These are phyloP conservation scores for Bertia moriformis DNA, from an alignment of 2,329 filamentous ascomycete genomes.

Conservation along the genomic window DNA sequence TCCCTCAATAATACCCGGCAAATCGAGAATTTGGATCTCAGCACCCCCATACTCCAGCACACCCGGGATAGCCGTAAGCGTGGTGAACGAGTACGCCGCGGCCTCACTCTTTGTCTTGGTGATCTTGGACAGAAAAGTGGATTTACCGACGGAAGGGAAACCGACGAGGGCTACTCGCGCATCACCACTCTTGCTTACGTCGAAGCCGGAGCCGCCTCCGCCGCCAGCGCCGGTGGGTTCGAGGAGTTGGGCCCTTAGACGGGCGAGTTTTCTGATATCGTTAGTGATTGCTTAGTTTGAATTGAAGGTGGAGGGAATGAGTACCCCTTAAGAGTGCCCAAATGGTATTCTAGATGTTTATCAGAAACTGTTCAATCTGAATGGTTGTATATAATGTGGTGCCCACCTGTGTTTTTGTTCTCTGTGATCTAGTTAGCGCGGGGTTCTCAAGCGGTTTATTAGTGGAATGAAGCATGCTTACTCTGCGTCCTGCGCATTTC, in stretches of 20 bases:
- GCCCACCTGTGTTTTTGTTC: slow-evolving; percentile 94
- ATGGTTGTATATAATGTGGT: neutral
- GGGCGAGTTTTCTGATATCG: slow-evolving; percentile 69
- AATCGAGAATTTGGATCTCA: slow-evolving; percentile 93
- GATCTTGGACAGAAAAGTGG: slow-evolving; percentile 95
- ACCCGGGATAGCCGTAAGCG: slow-evolving; percentile 88
- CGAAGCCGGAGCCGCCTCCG: slow-evolving; percentile 71
- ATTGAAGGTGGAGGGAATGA: slow-evolving; percentile 3
- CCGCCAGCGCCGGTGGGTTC: slow-evolving; percentile 72
- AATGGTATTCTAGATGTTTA: slow-evolving; percentile 69
- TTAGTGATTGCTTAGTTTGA: neutral
- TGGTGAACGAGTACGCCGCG: slow-evolving; percentile 93
- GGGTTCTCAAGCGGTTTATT: neutral
- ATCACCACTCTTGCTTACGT: slow-evolving; percentile 91
- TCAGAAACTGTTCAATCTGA: neutral
- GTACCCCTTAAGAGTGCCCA: slow-evolving; percentile 93
- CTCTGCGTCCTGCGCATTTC: slow-evolving; percentile 99
- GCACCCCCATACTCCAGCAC: slow-evolving; percentile 95
- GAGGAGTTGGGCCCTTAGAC: slow-evolving; percentile 82
- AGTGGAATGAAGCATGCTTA: slow-evolving; percentile 28
- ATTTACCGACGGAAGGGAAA: slow-evolving; percentile 98
- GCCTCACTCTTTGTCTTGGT: slow-evolving; percentile 96
- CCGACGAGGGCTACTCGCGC: slow-evolving; percentile 92
- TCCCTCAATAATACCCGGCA: slow-evolving; percentile 96
- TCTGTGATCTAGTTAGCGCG: slow-evolving; percentile 38